Evolutionary conservation across 306 rosid genomes (phyloP).

Genomic region (Cercis canadensis): DNA sequence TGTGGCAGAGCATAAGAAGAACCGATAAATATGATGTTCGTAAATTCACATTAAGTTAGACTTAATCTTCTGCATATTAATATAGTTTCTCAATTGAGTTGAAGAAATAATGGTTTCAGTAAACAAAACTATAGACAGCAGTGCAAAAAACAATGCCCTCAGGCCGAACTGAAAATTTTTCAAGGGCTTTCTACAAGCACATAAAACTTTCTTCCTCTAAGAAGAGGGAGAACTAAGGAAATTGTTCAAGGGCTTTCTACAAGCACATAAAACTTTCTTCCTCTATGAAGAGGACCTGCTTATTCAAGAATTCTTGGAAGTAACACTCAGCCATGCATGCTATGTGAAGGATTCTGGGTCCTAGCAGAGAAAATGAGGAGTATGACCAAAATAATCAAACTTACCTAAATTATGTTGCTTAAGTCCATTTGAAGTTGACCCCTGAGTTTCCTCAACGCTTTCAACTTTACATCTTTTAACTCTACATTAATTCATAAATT

Average conservation of each 20-base stretch:
- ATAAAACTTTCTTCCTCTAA: background rate
- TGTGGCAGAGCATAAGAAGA: background rate
- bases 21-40: background rate
- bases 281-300: background rate
- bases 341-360: slow-evolving; percentile 3
- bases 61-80: background rate
- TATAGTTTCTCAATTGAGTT: slow-evolving; percentile 4
- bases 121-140: slow-evolving; percentile 5
- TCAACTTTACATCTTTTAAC: slow-evolving; percentile 64
- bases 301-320: background rate
- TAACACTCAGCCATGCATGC: slow-evolving; percentile 1
- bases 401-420: slow-evolving; percentile 52
- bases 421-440: slow-evolving; percentile 48
- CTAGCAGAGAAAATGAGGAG: background rate
- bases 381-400: background rate
- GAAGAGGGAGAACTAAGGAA: slow-evolving; percentile 10
- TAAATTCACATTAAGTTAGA: slow-evolving; percentile 6
- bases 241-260: slow-evolving; percentile 10
- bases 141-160: slow-evolving; percentile 6
- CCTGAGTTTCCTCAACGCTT: slow-evolving; percentile 46
- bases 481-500: slow-evolving; percentile 47
- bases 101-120: background rate
- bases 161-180: slow-evolving; percentile 18
- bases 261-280: slow-evolving; percentile 1
- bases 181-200: slow-evolving; percentile 2